Evolutionary conservation across 495 filamentous ascomycete genomes (phyloP).

Genomic region (Annulohypoxylon moriforme): DNA sequence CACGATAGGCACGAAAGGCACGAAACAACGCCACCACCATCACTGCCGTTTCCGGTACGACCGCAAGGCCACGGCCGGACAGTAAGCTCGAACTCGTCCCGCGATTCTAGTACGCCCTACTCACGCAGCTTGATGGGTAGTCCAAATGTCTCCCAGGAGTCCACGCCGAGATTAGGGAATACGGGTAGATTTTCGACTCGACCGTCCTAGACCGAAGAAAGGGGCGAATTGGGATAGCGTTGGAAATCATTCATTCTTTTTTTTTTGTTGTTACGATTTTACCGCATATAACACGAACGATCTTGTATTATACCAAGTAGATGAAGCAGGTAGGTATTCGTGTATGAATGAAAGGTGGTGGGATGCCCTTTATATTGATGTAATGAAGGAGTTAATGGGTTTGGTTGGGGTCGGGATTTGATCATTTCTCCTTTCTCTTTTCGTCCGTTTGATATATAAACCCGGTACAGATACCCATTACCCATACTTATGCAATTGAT

Average conservation of each 20-base stretch:
- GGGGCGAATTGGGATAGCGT: neutral
- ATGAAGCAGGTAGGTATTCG: too few relatives aligned
- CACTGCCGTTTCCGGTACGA: neutral
- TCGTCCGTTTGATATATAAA: neutral
- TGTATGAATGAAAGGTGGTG: neutral
- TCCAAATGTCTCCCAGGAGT: conserved; percentile 10
- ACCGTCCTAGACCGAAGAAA: neutral
- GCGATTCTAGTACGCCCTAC: conserved; percentile 10
- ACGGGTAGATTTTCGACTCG: neutral
- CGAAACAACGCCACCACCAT: neutral
- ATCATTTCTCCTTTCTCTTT: neutral
- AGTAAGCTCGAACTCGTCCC: conserved; percentile 7
- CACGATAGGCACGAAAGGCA: too few relatives aligned
- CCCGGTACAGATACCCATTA: too few relatives aligned
- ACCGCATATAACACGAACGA: neutral
- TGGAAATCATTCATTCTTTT: neutral
- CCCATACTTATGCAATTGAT: too few relatives aligned
- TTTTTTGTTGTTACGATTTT: neutral
- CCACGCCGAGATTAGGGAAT: neutral
- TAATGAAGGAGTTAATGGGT: neutral
- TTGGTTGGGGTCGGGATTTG: neutral
- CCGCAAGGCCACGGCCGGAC: neutral
- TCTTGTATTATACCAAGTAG: neutral
- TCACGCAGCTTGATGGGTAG: conserved; percentile 23
- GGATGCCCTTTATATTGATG: neutral